Conservation (phyloP, 73 alveolate species). For the Paramecium octaurelia region DNA sequence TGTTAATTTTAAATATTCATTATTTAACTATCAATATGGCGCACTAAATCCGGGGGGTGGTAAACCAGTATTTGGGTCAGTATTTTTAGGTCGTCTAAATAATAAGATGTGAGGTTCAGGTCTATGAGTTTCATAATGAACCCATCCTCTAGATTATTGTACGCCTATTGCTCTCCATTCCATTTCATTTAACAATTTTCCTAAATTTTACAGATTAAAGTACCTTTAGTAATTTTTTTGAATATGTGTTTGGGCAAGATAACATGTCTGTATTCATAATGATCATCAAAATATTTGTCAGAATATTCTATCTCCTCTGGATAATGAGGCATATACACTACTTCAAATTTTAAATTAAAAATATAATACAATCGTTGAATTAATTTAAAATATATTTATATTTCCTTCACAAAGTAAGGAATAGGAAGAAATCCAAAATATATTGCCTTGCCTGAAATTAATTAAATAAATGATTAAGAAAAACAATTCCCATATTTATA, state of each 20-base stretch:
- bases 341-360: conserved; percentile 20
- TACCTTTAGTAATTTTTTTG: conserved; percentile 77
- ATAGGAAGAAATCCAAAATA: neutral
- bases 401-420: neutral
- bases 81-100: conserved; percentile 95
- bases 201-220: conserved; percentile 69
- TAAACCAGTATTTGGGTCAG: conserved; percentile 95
- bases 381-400: neutral
- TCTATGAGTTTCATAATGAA: conserved; percentile 87
- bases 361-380: neutral
- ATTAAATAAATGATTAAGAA: neutral
- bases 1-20: neutral
- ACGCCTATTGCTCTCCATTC: conserved; percentile 96
- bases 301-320: conserved; percentile 94
- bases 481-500: neutral
- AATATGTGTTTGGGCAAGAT: conserved; percentile 77
- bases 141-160: conserved; percentile 93
- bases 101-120: conserved; percentile 96
- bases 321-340: conserved; percentile 79
- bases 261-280: conserved; percentile 88
- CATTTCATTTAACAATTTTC: conserved; percentile 78
- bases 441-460: neutral
- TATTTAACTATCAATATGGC: conserved; percentile 59
- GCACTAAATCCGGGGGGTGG: conserved; percentile 71
- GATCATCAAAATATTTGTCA: conserved; percentile 86